Evolutionary conservation across 2,329 filamentous ascomycete genomes (phyloP).

Genomic region (Diaporthe humulicola): DNA sequence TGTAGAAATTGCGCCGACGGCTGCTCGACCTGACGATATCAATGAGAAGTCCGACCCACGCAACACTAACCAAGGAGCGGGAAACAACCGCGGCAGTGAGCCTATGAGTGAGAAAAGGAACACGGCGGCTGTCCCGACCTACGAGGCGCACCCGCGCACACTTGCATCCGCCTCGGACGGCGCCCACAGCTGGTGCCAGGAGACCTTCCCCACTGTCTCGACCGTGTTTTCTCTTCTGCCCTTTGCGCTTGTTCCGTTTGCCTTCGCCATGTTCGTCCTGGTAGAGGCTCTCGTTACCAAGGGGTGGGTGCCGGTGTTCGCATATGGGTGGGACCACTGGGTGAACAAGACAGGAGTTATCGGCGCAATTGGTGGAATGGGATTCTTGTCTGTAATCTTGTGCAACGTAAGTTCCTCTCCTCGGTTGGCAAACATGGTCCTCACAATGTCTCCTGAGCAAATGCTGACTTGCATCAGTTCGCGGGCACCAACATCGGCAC

Average conservation of each 20-base stretch:
- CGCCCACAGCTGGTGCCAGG: constrained; percentile 70
- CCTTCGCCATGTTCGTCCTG: constrained; percentile 81
- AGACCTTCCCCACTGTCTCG: constrained; percentile 78
- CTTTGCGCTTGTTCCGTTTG: constrained; percentile 77
- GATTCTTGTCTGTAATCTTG: constrained; percentile 76
- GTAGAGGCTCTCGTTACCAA: constrained; percentile 81
- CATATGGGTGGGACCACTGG: constrained; percentile 81
- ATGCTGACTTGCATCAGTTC: constrained; percentile 63
- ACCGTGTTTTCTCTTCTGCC: constrained; percentile 76
- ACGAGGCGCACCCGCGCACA: constrained; percentile 52
- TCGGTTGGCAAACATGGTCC: not conserved
- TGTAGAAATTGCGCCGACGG: not conserved
- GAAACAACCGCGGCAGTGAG: not conserved
- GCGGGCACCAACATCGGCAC: constrained; percentile 84
- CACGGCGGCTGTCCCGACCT: not conserved
- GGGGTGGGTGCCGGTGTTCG: constrained; percentile 81
- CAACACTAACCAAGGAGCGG: not conserved
- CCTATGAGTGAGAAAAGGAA: not conserved
- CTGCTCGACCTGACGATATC: not conserved
- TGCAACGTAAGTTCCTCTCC: constrained; percentile 72
- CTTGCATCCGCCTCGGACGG: constrained; percentile 64
- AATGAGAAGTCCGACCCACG: constrained; percentile 12
- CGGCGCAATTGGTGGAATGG: constrained; percentile 79
- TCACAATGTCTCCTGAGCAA: not conserved
- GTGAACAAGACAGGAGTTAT: constrained; percentile 77